A percentile compares a stretch with the other conserved stretches of the same genome.
These are phyloP conservation scores for Monilinia fructicola DNA, from an alignment of 2,329 filamentous ascomycete genomes.

Conservation along the genomic window DNA sequence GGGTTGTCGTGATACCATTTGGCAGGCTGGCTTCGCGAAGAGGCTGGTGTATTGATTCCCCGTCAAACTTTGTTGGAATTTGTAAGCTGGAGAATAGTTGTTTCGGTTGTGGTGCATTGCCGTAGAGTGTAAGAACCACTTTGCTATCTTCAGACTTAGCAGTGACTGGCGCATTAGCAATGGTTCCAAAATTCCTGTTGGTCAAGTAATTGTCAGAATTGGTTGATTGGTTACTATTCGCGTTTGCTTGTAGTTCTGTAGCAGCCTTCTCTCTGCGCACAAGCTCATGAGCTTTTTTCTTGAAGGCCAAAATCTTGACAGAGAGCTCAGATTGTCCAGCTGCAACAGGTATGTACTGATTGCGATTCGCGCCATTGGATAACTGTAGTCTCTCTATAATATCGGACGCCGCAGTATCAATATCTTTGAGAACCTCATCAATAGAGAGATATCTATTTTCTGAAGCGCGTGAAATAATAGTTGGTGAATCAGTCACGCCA, in stretches of 20 bases:
- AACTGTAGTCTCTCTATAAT: conserved; percentile 51
- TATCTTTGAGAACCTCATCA: conserved; percentile 63
- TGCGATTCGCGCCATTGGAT: conserved; percentile 36
- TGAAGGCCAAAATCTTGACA: conserved; percentile 48
- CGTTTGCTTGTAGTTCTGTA: conserved; percentile 43
- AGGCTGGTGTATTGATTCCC: conserved; percentile 42
- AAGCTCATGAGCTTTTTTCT: conserved; percentile 61
- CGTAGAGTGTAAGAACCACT: conserved; percentile 73
- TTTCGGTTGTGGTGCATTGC: conserved; percentile 69
- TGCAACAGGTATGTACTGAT: conserved; percentile 33
- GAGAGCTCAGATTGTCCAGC: conserved; percentile 33
- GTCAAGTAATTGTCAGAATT: conserved; percentile 24
- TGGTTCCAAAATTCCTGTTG: conserved; percentile 29
- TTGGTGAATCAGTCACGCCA: conserved; percentile 46
- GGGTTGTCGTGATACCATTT: conserved; percentile 69
- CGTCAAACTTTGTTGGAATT: conserved; percentile 46
- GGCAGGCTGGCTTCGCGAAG: conserved; percentile 68
- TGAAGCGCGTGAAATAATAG: conserved; percentile 42
- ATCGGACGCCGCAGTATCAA: conserved; percentile 50
- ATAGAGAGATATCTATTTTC: conserved; percentile 57
- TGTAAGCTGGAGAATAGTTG: conserved; percentile 87
- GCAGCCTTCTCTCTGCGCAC: conserved; percentile 61
- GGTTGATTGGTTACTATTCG: conserved; percentile 33
- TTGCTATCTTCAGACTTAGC: conserved; percentile 48
- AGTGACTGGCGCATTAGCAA: conserved; percentile 38